Percentiles rank a stretch among this genome's conserved stretches.
These are phyloP conservation scores for Candida peoriensis DNA, from an alignment of 805 yeast genomes.

Conservation along the genomic window DNA sequence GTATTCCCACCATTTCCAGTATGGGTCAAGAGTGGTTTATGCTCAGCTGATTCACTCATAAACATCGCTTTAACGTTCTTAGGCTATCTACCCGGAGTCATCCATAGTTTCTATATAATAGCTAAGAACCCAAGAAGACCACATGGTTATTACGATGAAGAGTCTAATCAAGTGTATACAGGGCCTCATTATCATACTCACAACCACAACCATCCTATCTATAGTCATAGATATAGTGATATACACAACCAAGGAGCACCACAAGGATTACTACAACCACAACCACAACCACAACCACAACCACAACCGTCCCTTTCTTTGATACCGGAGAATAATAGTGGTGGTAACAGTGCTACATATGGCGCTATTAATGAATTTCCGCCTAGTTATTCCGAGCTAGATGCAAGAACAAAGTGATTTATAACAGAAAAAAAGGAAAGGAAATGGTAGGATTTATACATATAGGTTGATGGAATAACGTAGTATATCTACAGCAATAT, in stretches of 20 bases:
- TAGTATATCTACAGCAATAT: no score
- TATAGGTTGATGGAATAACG: no score
- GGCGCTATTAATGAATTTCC: constrained; percentile 10
- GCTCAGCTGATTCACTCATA: constrained; percentile 64
- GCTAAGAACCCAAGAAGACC: constrained; percentile 60
- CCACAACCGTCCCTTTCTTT: constrained; percentile 1
- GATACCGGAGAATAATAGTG: no score
- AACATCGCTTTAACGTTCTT: constrained; percentile 66
- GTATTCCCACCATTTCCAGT: constrained; percentile 80
- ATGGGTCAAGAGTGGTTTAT: constrained; percentile 63
- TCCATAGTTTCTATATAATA: constrained; percentile 76
- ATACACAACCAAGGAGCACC: no score
- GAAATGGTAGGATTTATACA: no score
- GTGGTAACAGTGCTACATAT: no score
- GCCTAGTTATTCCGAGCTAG: constrained; percentile 8
- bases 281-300: neutral
- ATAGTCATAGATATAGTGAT: no score
- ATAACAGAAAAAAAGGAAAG: no score
- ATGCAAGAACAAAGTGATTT: neutral
- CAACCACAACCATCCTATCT: constrained; percentile 3
- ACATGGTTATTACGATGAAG: no score
- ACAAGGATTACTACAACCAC: neutral
- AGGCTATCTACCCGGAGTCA: constrained; percentile 72
- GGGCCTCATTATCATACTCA: constrained; percentile 4
- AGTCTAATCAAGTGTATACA: constrained; percentile 16